Base-by-base conservation (phyloP, 2,329 filamentous ascomycete genomes). In the Mollisia scopiformis region DNA sequence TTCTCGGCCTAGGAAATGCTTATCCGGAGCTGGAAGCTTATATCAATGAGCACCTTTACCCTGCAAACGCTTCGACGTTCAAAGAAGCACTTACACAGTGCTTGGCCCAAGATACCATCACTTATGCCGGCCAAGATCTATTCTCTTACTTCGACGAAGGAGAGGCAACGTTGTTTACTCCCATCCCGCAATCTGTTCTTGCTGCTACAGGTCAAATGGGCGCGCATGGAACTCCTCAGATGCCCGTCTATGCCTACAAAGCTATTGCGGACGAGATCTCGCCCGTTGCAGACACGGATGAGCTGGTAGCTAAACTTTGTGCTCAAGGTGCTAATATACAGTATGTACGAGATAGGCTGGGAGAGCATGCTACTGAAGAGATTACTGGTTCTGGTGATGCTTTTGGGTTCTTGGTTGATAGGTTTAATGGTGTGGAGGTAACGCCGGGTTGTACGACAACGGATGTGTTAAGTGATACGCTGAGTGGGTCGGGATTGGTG, bases 241-340 rank as follows among this genome's bases (percentile, higher is more conserved):
- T 82, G 66, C 81, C 82, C 0, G 57, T 84, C 3, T 80, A 80
- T 61, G 66, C 81, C 1, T 84, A 84, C 68, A 83, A 84, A 62
- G 77, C 80, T 0, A 74, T 78, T 16, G 62, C 65, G 2, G 81
- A 84, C 41, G 75, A 83, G 55, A 70, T 82, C 56, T 78, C 75
- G 11, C 70, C 74, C 2, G 70, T 81, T 3, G 69, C 64, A 6
- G 77, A 79, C 33, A 81, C 78, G 2, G 80, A 84, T 55, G 69
- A 61, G 0, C 64, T 83, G 23, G 74, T 82, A 0, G 52, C 70
- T 0, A 65, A 70, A 16, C 81, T 79, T 58, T 84, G 80, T 58
- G 62, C 61, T 0, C 71, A 66, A 2, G 78, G 77, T 2, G 78
- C 74, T 0, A 73, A 74, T 2, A 75, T 84, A 11, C 67, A 73